phyloP scores from a whole-genome alignment of 805 yeast genomes.

The Yamadazyma tumulicola region DNA sequence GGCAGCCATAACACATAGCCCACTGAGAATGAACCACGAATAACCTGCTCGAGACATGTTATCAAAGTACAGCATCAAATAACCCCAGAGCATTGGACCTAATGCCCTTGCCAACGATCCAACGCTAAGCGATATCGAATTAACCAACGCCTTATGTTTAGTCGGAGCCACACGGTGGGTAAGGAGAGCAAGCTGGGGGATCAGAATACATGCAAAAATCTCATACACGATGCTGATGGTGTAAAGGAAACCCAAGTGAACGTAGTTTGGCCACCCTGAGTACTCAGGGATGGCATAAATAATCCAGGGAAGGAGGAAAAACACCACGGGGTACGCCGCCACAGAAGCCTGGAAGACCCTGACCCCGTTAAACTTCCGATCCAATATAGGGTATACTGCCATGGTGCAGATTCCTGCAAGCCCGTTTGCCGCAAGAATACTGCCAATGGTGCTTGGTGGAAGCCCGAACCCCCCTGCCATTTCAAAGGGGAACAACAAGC shows the following conservation, averaged over 20 bases:
- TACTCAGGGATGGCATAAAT: conserved; percentile 38
- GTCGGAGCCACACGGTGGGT: conserved; percentile 52
- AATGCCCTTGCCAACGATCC: conserved; percentile 51
- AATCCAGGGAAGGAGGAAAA: conserved; percentile 43
- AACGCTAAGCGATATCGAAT: conserved; percentile 51
- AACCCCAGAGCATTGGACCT: conserved; percentile 58
- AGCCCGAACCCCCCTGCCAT: conserved; percentile 34
- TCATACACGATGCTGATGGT: conserved; percentile 19
- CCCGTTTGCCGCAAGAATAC: conserved; percentile 31
- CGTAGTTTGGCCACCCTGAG: too few relatives aligned
- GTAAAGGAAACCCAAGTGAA: conserved; percentile 25
- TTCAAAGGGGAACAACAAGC: conserved; percentile 24
- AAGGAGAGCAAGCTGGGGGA: conserved; percentile 50
- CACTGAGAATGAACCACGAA: conserved; percentile 25
- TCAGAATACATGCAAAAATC: conserved; percentile 41
- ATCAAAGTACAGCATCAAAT: conserved; percentile 26
- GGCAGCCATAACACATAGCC: conserved; percentile 16
- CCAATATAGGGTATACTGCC: conserved; percentile 29
- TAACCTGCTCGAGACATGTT: conserved; percentile 13
- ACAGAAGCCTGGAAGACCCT: background rate
- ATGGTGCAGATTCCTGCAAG: conserved; percentile 22
- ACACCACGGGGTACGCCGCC: conserved; percentile 37
- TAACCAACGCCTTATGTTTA: conserved; percentile 53
- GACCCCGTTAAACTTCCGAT: conserved; percentile 21
- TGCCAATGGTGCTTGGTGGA: conserved; percentile 26